Conservation (phyloP, 805 yeast genomes). For the Wickerhamiella musiphila region DNA sequence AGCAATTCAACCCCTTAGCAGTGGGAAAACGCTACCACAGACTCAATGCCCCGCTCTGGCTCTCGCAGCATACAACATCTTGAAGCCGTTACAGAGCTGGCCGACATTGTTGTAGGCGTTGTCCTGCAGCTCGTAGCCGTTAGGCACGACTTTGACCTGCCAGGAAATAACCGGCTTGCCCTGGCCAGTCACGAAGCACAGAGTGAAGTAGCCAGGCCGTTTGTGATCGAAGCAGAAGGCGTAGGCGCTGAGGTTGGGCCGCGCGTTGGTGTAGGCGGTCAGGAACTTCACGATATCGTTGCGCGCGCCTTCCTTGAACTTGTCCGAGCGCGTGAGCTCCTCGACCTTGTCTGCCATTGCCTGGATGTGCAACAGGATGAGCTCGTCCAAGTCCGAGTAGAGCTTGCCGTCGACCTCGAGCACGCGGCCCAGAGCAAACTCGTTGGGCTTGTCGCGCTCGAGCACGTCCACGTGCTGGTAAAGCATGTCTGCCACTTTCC, state of each 20-base stretch:
- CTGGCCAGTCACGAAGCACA: slow-evolving; percentile 62
- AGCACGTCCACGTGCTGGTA: slow-evolving; percentile 82
- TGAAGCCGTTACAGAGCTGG: slow-evolving; percentile 86
- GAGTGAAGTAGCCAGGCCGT: slow-evolving; percentile 83
- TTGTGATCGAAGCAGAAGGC: slow-evolving; percentile 81
- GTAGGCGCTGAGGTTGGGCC: slow-evolving; percentile 77
- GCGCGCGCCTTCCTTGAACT: slow-evolving; percentile 66
- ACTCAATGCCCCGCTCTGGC: not conserved
- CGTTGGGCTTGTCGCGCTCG: slow-evolving; percentile 54
- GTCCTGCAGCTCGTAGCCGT: slow-evolving; percentile 64
- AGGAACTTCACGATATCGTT: slow-evolving; percentile 75
- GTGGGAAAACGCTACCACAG: too few relatives aligned
- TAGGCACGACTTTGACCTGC: slow-evolving; percentile 82
- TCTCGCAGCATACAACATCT: slow-evolving; percentile 27
- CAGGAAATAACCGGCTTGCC: slow-evolving; percentile 42
- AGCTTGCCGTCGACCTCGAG: slow-evolving; percentile 49
- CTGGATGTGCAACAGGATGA: slow-evolving; percentile 72
- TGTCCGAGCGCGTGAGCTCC: slow-evolving; percentile 72
- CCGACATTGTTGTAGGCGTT: slow-evolving; percentile 81
- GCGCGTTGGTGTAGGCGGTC: slow-evolving; percentile 76
- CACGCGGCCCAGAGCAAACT: slow-evolving; percentile 38
- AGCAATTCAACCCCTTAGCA: too few relatives aligned
- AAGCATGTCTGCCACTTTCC: slow-evolving; percentile 85
- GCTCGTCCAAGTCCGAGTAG: slow-evolving; percentile 83
- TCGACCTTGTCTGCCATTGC: slow-evolving; percentile 69